phyloP scores from a whole-genome alignment of 805 yeast species.

The Huiozyma naganishii region DNA sequence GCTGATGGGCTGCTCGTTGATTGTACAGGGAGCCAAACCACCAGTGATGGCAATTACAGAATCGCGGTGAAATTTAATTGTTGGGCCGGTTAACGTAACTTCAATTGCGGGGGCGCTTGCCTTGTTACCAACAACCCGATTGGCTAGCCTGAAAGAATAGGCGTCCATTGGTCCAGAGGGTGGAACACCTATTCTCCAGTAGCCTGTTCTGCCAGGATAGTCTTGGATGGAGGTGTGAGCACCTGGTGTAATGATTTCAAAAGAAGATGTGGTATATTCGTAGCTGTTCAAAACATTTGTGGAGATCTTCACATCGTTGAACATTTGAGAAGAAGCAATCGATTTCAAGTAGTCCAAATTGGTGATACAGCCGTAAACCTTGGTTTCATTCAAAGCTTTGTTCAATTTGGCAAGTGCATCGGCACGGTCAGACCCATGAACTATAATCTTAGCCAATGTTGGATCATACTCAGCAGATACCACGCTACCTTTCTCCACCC shows the following conservation, averaged over 20 bases:
- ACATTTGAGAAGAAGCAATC: slow-evolving; percentile 76
- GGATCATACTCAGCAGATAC: slow-evolving; percentile 94
- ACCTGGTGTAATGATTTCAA: slow-evolving; percentile 82
- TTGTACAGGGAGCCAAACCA: slow-evolving; percentile 58
- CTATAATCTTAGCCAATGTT: slow-evolving; percentile 90
- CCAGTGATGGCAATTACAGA: slow-evolving; percentile 77
- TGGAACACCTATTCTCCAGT: slow-evolving; percentile 73
- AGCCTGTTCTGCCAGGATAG: slow-evolving; percentile 80
- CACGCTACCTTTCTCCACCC: slow-evolving; percentile 84
- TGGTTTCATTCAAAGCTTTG: slow-evolving; percentile 76
- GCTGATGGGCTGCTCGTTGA: slow-evolving; percentile 46
- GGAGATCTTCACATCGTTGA: slow-evolving; percentile 70
- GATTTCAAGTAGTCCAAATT: slow-evolving; percentile 83
- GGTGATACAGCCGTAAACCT: slow-evolving; percentile 78
- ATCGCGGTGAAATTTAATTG: slow-evolving; percentile 72
- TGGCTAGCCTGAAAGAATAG: slow-evolving; percentile 81
- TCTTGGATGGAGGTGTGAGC: slow-evolving; percentile 96
- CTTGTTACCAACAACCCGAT: slow-evolving; percentile 82
- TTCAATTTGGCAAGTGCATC: slow-evolving; percentile 75
- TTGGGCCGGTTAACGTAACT: slow-evolving; percentile 79
- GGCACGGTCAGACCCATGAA: slow-evolving; percentile 78
- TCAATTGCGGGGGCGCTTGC: slow-evolving; percentile 80
- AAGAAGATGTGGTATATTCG: slow-evolving; percentile 69
- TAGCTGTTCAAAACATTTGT: slow-evolving; percentile 81
- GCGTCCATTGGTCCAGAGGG: slow-evolving; percentile 98